These are phyloP conservation scores for Tillandsia fasciculata DNA, from an alignment of 176 grass and related monocot genomes.

Conservation along the genomic window DNA sequence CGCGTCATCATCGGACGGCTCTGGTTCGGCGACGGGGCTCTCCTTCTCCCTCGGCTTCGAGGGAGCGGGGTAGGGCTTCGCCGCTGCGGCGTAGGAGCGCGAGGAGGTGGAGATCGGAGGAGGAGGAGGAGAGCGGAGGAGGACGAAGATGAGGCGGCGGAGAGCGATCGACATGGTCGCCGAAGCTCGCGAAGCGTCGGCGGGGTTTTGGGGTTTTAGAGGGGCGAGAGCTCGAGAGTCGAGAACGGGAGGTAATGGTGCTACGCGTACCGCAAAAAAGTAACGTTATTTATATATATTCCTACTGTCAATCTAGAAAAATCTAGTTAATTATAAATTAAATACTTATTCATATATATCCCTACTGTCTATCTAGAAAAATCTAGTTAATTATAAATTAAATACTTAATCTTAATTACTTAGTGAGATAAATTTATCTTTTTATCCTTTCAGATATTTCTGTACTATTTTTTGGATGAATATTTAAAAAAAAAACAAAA, in stretches of 20 bases:
- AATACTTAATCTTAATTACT: no score
- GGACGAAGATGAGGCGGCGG: slow-evolving; percentile 30
- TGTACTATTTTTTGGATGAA: no score
- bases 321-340: no score
- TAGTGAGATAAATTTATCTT: no score
- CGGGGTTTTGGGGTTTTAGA: slow-evolving; percentile 15
- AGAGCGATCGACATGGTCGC: slow-evolving; percentile 42
- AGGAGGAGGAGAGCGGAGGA: neutral
- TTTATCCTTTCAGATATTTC: no score
- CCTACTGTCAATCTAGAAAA: no score
- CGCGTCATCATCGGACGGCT: slow-evolving; percentile 19
- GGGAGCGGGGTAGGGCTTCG: slow-evolving; percentile 26
- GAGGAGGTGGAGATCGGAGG: neutral
- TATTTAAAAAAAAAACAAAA: no score
- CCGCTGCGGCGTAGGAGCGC: slow-evolving; percentile 17
- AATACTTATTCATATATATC: no score
- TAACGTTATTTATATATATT: no score
- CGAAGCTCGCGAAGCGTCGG: neutral
- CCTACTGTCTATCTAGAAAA: no score
- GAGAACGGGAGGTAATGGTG: neutral
- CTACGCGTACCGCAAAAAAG: no score
- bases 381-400: no score
- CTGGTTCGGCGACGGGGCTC: slow-evolving; percentile 21
- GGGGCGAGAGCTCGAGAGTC: neutral
- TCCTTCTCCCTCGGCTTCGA: slow-evolving; percentile 31